Evolutionary conservation across 352 stramenopile genomes (phyloP), one percentile per base, ranked within the genome.

Genomic region (Phytophthora lateralis): DNA sequence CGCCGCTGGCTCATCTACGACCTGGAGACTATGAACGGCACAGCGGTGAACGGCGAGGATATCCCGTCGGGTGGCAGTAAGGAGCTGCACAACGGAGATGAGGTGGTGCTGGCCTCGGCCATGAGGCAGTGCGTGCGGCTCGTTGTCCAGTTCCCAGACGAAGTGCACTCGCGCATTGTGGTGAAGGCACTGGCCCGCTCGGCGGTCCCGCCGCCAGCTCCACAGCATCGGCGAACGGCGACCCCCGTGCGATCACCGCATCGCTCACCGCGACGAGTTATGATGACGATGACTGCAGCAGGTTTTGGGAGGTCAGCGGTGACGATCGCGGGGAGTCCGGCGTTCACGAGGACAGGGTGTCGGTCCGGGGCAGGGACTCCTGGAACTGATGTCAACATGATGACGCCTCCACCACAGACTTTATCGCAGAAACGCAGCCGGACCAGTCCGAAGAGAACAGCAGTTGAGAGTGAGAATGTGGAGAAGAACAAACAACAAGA

Each of bases 1-100:
- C 58, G 62, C 12, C 78, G 76, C 24, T 95, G 87, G 87, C 63
- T 93, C 32, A 68, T 95, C 20, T 85, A 93, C 48, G 87, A 95
- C 46, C 66, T 93, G 17, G 76, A 89, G 35, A 89, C 82, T 2
- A 82, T 90, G 64, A 93, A 95, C 61, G 87, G 87, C 27, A 95
- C 87, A 26, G 75, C 76, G 12, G 72, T 93, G 27, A 95, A 93
- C 45, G 84, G 83, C 60, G 71, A 84, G 30, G 77, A 88, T 27
- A 39, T 92, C 1, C 58, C 74, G 14, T 66, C 69, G 10, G 80
- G 82, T 49, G 73, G 76, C n/a, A 79, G 74, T 10, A 69, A 80
- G 18, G 74, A 89, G 47, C 71, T 95, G 17, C 80, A 80, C 46
- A 60, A 91, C 63, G 72, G 76, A 24, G 87, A 95, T 51, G 74